A percentile compares a stretch with the other conserved stretches of the same genome.
Conservation (phyloP, 2,329 filamentous ascomycete genomes). For the Raffaelea ambrosiae region DNA sequence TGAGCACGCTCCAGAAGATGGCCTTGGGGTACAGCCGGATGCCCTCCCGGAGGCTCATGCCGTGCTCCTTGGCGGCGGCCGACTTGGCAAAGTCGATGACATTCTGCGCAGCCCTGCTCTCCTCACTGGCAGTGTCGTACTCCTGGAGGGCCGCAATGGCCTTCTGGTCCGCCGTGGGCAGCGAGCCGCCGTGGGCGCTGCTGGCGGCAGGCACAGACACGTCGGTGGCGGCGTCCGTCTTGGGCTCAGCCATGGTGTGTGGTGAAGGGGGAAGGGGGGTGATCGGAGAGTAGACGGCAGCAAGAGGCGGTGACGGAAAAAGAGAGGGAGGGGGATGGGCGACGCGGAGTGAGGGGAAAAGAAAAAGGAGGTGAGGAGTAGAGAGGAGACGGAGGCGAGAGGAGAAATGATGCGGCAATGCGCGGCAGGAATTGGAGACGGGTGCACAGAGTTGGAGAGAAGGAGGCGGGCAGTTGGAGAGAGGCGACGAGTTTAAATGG, state of each 20-base stretch:
- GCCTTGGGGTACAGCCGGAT: slow-evolving; percentile 81
- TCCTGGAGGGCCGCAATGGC: neutral
- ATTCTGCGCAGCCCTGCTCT: slow-evolving; percentile 6
- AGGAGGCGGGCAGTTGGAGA: neutral
- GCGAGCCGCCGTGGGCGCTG: too few relatives aligned
- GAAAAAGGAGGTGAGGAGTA: neutral
- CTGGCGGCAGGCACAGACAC: too few relatives aligned
- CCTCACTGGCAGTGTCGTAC: slow-evolving; percentile 4
- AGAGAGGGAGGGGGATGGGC: neutral
- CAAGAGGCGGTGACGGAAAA: too few relatives aligned
- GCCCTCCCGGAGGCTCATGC: slow-evolving; percentile 67
- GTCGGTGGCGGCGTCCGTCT: neutral
- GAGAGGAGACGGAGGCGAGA: neutral
- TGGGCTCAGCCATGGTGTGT: neutral
- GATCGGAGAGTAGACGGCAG: too few relatives aligned
- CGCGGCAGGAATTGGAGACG: too few relatives aligned
- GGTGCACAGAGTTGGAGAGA: too few relatives aligned
- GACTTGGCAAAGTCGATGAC: slow-evolving; percentile 35
- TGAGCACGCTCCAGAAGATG: slow-evolving; percentile 71
- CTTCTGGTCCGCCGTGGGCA: neutral
- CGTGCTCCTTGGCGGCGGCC: slow-evolving; percentile 54
- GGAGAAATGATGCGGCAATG: too few relatives aligned
- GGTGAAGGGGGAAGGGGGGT: too few relatives aligned
- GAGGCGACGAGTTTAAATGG: neutral
- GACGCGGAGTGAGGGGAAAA: neutral